These are phyloP conservation scores for Phytophthora brassicae DNA, from an alignment of 352 stramenopile genomes.

Conservation along the genomic window DNA sequence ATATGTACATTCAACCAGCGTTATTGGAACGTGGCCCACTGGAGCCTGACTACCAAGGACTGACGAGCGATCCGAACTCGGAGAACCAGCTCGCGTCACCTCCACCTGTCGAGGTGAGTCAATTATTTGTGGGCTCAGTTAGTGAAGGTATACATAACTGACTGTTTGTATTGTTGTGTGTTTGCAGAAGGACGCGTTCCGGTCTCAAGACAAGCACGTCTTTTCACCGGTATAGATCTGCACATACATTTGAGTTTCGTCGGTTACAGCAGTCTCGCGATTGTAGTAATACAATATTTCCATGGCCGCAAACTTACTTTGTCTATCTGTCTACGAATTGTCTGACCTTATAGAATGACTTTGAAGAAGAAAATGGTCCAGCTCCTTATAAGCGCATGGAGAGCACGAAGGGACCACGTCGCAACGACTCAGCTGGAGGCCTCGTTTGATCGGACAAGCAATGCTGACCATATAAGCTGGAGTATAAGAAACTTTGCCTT, in stretches of 20 bases:
- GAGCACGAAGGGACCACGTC: conserved; percentile 8
- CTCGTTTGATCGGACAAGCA: conserved; percentile 31
- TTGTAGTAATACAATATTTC: conserved; percentile 42
- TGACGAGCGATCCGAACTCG: conserved; percentile 64
- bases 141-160: conserved; percentile 1
- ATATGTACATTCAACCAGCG: conserved; percentile 69
- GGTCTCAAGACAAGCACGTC: conserved; percentile 37
- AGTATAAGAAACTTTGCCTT: no score
- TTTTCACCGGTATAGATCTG: conserved; percentile 39
- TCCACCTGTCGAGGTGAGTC: conserved; percentile 52
- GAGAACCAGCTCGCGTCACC: conserved; percentile 70
- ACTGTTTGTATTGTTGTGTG: conserved; percentile 24
- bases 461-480: neutral
- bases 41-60: conserved; percentile 74
- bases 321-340: conserved; percentile 6
- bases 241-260: neutral
- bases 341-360: conserved; percentile 14
- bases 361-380: conserved; percentile 9
- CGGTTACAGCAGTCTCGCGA: conserved; percentile 16
- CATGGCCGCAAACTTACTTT: conserved; percentile 23
- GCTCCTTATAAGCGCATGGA: conserved; percentile 28
- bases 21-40: conserved; percentile 66
- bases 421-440: conserved; percentile 18
- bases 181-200: conserved; percentile 40
- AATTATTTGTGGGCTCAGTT: neutral